A percentile compares a stretch with the other conserved stretches of the same genome.
phyloP scores from a whole-genome alignment of 108 stramenopile species.

The Schizochytrium sp. region DNA sequence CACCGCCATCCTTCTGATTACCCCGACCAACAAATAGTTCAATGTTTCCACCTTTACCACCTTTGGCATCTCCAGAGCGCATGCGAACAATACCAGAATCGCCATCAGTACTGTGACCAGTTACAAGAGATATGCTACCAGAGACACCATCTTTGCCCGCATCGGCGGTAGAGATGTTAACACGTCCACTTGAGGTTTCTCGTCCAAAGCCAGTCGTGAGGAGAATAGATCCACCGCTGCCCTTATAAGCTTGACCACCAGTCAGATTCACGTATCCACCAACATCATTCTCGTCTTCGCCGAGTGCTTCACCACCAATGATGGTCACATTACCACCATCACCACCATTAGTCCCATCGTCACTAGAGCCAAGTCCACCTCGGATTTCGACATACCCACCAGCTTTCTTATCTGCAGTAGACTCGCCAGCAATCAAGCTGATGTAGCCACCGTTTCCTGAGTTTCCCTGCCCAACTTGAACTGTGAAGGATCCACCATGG shows the following conservation, averaged over 20 bases:
- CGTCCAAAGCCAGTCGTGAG: not conserved
- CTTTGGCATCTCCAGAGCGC: constrained; percentile 63
- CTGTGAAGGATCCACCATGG: constrained; percentile 24
- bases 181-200: not conserved
- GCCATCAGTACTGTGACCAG: not conserved
- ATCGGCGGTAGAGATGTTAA: constrained; percentile 4
- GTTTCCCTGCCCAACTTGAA: constrained; percentile 37
- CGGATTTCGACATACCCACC: constrained; percentile 23
- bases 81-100: constrained; percentile 57
- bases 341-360: not conserved
- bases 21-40: constrained; percentile 69
- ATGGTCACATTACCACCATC: constrained; percentile 30
- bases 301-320: constrained; percentile 25
- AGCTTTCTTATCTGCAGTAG: not conserved
- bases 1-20: constrained; percentile 68
- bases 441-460: constrained; percentile 32
- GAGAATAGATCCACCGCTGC: constrained; percentile 22
- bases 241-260: constrained; percentile 33
- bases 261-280: constrained; percentile 13
- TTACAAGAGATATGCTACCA: not conserved
- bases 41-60: constrained; percentile 66
- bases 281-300: not conserved
- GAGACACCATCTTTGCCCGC: constrained; percentile 52
- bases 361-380: constrained; percentile 11
- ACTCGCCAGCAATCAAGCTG: constrained; percentile 42